Percentiles rank a stretch among this genome's conserved stretches.
Conservation (phyloP, 768 basidiomycete genomes). For the Termitomyces sp. region DNA sequence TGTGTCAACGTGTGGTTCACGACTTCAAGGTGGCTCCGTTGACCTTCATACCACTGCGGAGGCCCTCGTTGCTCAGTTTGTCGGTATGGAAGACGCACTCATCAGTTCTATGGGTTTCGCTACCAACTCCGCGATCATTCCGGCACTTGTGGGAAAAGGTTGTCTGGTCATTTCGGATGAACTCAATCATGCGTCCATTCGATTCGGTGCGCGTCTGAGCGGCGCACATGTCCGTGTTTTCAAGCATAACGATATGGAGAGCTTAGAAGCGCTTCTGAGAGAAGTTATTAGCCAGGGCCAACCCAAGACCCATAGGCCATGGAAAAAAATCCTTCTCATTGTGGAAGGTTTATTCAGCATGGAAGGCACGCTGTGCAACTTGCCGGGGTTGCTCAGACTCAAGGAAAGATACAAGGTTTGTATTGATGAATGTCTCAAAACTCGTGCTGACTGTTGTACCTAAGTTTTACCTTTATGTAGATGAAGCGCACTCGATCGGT, state of each 20-base stretch:
- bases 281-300: conserved; percentile 97
- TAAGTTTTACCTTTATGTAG: conserved; percentile 93
- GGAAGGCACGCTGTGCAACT: conserved; percentile 92
- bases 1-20: conserved; percentile 68
- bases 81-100: conserved; percentile 87
- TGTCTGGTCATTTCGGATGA: conserved; percentile 97
- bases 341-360: conserved; percentile 97
- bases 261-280: conserved; percentile 73
- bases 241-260: conserved; percentile 95
- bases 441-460: not conserved
- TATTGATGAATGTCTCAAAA: not conserved
- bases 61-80: conserved; percentile 83
- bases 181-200: conserved; percentile 92
- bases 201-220: conserved; percentile 85
- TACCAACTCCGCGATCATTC: conserved; percentile 91
- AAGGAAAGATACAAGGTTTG: conserved; percentile 94
- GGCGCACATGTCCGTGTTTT: conserved; percentile 90
- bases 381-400: conserved; percentile 79
- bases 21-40: conserved; percentile 81
- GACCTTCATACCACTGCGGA: conserved; percentile 83
- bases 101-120: conserved; percentile 97
- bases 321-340: conserved; percentile 96
- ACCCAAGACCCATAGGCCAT: conserved; percentile 95
- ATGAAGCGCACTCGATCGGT: conserved; percentile 97
- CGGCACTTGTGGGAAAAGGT: conserved; percentile 87